Evolutionary conservation across 768 basidiomycete species (phyloP).

Genomic region (Kwoniella newhampshirensis): DNA sequence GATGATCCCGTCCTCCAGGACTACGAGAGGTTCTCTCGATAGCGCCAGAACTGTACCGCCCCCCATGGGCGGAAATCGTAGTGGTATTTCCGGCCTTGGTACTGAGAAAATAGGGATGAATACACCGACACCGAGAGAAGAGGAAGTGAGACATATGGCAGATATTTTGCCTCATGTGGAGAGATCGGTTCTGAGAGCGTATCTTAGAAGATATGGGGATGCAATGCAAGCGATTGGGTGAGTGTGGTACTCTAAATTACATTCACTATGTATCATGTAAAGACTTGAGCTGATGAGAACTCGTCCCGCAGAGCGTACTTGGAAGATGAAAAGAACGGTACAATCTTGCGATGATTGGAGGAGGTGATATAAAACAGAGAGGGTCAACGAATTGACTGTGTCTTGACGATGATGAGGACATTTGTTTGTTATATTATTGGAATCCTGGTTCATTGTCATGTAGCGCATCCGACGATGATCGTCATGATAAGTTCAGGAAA

Average conservation of each 20-base stretch:
- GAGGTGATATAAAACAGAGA: not conserved
- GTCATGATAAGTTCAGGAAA: not conserved
- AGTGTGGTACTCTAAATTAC: slow-evolving; percentile 13
- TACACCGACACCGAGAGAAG: slow-evolving; percentile 18
- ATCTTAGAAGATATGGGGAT: slow-evolving; percentile 39
- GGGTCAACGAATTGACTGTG: not conserved
- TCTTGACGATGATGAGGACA: not conserved
- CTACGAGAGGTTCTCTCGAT: slow-evolving; percentile 15
- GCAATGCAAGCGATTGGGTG: slow-evolving; percentile 47
- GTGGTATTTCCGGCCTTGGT: no score
- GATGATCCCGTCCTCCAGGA: not conserved
- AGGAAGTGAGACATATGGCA: slow-evolving; percentile 38
- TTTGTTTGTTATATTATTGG: not conserved
- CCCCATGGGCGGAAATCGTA: no score
- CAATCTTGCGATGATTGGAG: slow-evolving; percentile 11
- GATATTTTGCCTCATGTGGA: slow-evolving; percentile 47
- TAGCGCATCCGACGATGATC: not conserved
- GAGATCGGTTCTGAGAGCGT: slow-evolving; percentile 30
- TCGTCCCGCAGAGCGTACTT: slow-evolving; percentile 35
- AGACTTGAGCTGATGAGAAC: no score
- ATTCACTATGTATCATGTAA: no score
- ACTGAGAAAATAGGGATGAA: no score
- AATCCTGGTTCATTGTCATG: not conserved
- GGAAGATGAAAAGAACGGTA: slow-evolving; percentile 47
- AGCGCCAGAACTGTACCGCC: not conserved